Percentiles rank a stretch among this genome's conserved stretches.
These are phyloP conservation scores for Posidonia oceanica DNA, from an alignment of 116 monocot genomes.

Conservation along the genomic window DNA sequence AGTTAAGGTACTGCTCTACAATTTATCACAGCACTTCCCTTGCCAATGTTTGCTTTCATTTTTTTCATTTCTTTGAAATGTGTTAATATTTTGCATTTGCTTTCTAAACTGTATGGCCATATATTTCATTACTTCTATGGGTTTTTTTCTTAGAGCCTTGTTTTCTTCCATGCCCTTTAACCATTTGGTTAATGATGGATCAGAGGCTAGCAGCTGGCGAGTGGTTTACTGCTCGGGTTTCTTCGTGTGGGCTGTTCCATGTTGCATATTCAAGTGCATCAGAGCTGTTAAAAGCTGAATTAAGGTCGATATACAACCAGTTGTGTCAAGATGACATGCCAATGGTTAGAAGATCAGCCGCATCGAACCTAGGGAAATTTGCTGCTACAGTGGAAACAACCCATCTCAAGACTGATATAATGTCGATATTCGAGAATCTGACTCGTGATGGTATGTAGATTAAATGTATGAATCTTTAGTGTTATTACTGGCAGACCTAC, in stretches of 20 bases:
- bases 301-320: slow-evolving; percentile 66
- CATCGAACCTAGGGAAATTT: slow-evolving; percentile 91
- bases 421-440: slow-evolving; percentile 85
- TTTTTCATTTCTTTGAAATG: not conserved
- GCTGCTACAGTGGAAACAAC: slow-evolving; percentile 68
- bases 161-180: too few relatives aligned
- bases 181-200: too few relatives aligned
- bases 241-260: slow-evolving; percentile 83
- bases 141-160: not conserved
- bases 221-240: slow-evolving; percentile 95
- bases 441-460: slow-evolving; percentile 67
- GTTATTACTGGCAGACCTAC: too few relatives aligned
- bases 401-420: slow-evolving; percentile 71
- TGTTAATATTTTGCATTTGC: too few relatives aligned
- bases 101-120: too few relatives aligned
- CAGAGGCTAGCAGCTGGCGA: slow-evolving; percentile 94
- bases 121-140: too few relatives aligned
- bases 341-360: slow-evolving; percentile 93
- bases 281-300: slow-evolving; percentile 64
- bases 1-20: slow-evolving; percentile 66
- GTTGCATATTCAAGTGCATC: slow-evolving; percentile 86
- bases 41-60: too few relatives aligned
- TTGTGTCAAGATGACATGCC: slow-evolving; percentile 98
- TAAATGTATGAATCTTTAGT: too few relatives aligned
- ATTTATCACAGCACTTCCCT: too few relatives aligned